Evolutionary conservation across 2,329 filamentous ascomycete species (phyloP), one percentile per base, ranked within the genome.

Genomic region (Talaromyces sp.): DNA sequence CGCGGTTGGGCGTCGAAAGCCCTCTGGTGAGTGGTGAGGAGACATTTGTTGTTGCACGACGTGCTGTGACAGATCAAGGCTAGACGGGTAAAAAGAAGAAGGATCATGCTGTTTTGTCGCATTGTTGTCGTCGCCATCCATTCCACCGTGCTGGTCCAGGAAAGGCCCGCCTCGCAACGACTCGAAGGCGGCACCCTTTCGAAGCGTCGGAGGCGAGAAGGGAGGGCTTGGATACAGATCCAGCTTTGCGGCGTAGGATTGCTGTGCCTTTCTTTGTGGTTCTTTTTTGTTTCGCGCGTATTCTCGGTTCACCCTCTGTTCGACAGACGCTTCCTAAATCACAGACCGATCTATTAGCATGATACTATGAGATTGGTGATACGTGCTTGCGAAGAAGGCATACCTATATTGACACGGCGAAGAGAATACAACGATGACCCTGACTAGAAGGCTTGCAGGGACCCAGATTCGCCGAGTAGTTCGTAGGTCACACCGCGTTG

Each of bases 41-140:
- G 62, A 53, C 49, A 51, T 36, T 58, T 19, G 44, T 64, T 84
- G 78, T 67, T 82, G 80, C 66, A 81, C 70, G 74, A 73, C 80
- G 81, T 76, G 82, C 82, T 75, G 77, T 74, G 75, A 71, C 77
- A 77, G 73, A 62, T 68, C 67, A 66, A 71, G 66, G 63, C 67
- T 69, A 61, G 72, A 68, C 71, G 85, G 81, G 78, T 88, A 88
- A 76, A 84, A 80, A 74, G 85, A 82, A 78, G 84, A 82, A 78
- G 90, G 89, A 84, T 89, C 85, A 81, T 89, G 88, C 84, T 89
- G 88, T 25, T 54, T 39, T 39, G 55, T 56, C 81, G 87, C 84
- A 72, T 86, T 82, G 73, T 84, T 86, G 77, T 85, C 85, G 80
- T 88, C 85, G 78, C 89, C 87, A 82, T 93, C 91, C 91, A 95